Percentiles rank a stretch among this genome's conserved stretches.
These are phyloP conservation scores for Pythium vanterpoolii DNA, from an alignment of 352 stramenopile genomes.

Conservation along the genomic window DNA sequence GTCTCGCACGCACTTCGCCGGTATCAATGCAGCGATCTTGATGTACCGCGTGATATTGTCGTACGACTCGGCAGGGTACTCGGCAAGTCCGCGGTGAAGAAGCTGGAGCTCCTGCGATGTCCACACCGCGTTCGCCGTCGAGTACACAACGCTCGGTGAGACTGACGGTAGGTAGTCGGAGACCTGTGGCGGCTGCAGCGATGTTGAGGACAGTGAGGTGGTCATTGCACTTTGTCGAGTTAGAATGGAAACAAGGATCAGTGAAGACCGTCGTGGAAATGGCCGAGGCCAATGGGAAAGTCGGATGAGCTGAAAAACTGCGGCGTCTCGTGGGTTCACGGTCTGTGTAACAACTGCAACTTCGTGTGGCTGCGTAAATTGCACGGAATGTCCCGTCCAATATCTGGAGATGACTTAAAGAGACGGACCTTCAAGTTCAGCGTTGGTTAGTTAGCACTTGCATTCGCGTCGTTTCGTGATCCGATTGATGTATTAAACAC, in stretches of 20 bases:
- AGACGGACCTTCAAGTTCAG: not conserved
- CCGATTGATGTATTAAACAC: not conserved
- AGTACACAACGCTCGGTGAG: slow-evolving; percentile 59
- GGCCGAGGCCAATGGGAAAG: not conserved
- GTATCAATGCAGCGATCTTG: slow-evolving; percentile 68
- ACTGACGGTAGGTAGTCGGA: slow-evolving; percentile 42
- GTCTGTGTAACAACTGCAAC: not conserved
- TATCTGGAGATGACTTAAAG: not conserved
- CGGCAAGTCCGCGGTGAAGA: slow-evolving; percentile 47
- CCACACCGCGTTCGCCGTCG: slow-evolving; percentile 54
- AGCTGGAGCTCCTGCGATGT: slow-evolving; percentile 59
- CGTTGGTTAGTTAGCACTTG: too few species aligned
- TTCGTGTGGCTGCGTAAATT: not conserved
- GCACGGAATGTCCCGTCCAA: not conserved
- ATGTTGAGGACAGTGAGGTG: slow-evolving; percentile 14
- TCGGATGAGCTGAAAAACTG: slow-evolving; percentile 1
- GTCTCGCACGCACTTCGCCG: slow-evolving; percentile 69
- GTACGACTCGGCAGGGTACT: slow-evolving; percentile 56
- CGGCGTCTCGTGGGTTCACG: not conserved
- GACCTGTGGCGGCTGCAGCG: slow-evolving; percentile 7
- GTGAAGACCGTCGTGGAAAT: slow-evolving; percentile 14
- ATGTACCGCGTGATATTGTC: slow-evolving; percentile 85
- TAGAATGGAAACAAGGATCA: not conserved
- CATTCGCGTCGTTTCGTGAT: slow-evolving; percentile 16
- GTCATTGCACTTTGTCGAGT: slow-evolving; percentile 3